Base-by-base conservation (phyloP, 441 rosid genomes). In the Monsonia emarginata region DNA sequence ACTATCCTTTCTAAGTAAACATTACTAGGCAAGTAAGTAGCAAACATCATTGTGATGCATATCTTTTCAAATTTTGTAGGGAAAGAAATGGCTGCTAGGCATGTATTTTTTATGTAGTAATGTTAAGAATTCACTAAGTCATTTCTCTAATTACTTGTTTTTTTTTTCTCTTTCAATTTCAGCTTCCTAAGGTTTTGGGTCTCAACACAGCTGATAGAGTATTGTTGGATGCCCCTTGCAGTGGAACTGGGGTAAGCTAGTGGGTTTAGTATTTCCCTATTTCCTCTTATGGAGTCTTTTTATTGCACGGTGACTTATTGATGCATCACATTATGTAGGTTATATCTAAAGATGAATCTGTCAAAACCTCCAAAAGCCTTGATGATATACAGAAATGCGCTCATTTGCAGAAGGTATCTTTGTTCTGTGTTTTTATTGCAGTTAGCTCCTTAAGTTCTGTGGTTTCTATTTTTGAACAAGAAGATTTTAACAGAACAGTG, bases 141-240 rank as follows among this genome's bases (percentile, higher is more conserved):
- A n/a, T n/a, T n/a, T n/a, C n/a, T n/a, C 52, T 44, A n/a, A 44
- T 44, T 19, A 14, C 6, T 44, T 44, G 22, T 36, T 44, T n/a
- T 16, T 44, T n/a, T 44, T 76, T 14, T 14, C 13, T 0, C 70
- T 46, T 44, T 27, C 63, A 18, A 52, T 74, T 72, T 74, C 89
- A 90, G 97, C 80, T 93, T 65, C 83, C 91, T 31, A 93, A 84
- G 83, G 83, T 85, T 72, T 79, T 90, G 75, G 96, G 98, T 65
- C 79, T 75, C 61, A 89, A 84, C 66, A 67, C 89, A 1, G 91
- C 91, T 44, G 98, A 94, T 70, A 86, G 98, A 77, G 96, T 90
- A 32, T 74, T 94, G 86, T 76, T 94, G 71, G 98, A 94, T 86
- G 96, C 97, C 40, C 98, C 98, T 60, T 94, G 98, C 74, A 90